Conservation (phyloP, 2,329 filamentous ascomycete genomes). For the Phyllosticta citrichinensis region DNA sequence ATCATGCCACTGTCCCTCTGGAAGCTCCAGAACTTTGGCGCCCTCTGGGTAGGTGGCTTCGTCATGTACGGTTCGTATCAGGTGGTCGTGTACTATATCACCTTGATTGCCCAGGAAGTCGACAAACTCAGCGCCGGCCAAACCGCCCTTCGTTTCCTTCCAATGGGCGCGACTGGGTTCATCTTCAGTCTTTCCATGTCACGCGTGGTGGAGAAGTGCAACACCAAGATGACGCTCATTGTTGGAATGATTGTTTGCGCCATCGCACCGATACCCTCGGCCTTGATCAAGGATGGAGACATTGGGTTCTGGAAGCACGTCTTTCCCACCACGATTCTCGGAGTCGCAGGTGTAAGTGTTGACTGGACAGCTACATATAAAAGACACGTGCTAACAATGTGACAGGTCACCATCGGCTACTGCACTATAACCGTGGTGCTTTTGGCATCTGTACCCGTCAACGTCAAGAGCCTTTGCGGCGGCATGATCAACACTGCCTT, state of each 20-base stretch:
- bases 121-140: slow-evolving; percentile 29
- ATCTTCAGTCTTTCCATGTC: slow-evolving; percentile 16
- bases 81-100: slow-evolving; percentile 34
- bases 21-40: slow-evolving; percentile 38
- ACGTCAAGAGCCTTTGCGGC: slow-evolving; percentile 32
- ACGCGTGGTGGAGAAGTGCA: slow-evolving; percentile 26
- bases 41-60: slow-evolving; percentile 36
- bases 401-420: slow-evolving; percentile 29
- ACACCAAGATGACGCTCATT: slow-evolving; percentile 29
- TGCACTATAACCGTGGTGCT: slow-evolving; percentile 34
- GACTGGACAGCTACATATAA: background rate
- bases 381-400: background rate
- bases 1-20: slow-evolving; percentile 38
- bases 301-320: slow-evolving; percentile 28
- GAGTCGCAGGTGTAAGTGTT: slow-evolving; percentile 24
- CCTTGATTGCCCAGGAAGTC: slow-evolving; percentile 32
- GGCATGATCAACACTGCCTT: slow-evolving; percentile 37
- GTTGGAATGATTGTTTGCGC: slow-evolving; percentile 26
- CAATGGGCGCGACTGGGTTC: slow-evolving; percentile 33
- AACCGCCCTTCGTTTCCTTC: slow-evolving; percentile 32
- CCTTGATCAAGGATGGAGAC: slow-evolving; percentile 14
- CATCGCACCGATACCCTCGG: slow-evolving; percentile 28
- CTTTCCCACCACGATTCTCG: slow-evolving; percentile 30
- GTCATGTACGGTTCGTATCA: slow-evolving; percentile 35
- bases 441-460: slow-evolving; percentile 29